These are phyloP conservation scores for Thoreauomyces humboldtii DNA, from an alignment of 192 early-diverging fungal genomes.

Conservation along the genomic window DNA sequence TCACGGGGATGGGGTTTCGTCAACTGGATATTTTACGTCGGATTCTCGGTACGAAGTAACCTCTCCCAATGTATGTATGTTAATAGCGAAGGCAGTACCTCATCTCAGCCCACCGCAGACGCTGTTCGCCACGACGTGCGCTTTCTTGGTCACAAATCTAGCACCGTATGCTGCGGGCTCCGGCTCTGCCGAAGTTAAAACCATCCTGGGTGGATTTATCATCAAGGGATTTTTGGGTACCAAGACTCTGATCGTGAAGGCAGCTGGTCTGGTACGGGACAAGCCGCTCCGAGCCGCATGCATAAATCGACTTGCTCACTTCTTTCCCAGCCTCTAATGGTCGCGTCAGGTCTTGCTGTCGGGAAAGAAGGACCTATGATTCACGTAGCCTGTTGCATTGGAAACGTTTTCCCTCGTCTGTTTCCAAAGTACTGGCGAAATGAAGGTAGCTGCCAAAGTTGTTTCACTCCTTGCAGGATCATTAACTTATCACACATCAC, in stretches of 20 bases:
- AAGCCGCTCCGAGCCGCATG: no score
- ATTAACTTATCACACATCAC: no score
- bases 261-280: conserved; percentile 68
- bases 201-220: conserved; percentile 90
- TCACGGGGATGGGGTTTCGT: conserved; percentile 52
- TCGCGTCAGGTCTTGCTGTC: conserved; percentile 85
- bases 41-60: conserved; percentile 54
- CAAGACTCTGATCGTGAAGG: conserved; percentile 83
- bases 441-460: conserved; percentile 61
- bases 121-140: conserved; percentile 68
- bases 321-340: conserved; percentile 61
- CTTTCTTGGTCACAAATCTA: conserved; percentile 69
- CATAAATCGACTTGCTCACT: neutral
- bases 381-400: conserved; percentile 86
- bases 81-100: no score
- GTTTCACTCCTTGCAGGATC: no score
- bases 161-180: conserved; percentile 93
- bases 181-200: conserved; percentile 93
- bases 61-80: no score
- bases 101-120: conserved; percentile 54
- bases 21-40: conserved; percentile 78
- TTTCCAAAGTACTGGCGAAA: conserved; percentile 92
- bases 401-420: conserved; percentile 79
- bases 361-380: conserved; percentile 97
- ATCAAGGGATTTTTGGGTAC: conserved; percentile 84